phyloP scores from a whole-genome alignment of 2,329 filamentous ascomycete species.

The Chaetomium globosum region DNA sequence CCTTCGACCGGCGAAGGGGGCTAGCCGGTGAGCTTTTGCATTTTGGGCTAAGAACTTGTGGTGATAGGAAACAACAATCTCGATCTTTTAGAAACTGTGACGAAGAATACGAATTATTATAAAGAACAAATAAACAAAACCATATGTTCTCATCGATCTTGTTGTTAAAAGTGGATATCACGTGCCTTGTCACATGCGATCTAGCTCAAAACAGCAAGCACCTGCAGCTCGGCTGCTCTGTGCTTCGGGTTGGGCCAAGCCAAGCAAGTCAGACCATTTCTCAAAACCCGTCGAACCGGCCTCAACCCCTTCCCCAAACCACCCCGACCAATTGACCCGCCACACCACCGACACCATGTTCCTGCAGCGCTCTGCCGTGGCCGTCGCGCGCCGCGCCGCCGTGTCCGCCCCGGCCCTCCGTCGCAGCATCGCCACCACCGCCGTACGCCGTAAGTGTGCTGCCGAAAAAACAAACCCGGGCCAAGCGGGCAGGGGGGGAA shows the following conservation, averaged over 20 bases:
- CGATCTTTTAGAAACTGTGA: no score
- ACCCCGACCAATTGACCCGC: constrained; percentile 26
- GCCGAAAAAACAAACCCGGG: constrained; percentile 20
- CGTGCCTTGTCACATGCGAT: constrained; percentile 30
- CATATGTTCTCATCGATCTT: neutral
- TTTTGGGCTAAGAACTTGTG: no score
- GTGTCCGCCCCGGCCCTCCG: constrained; percentile 53
- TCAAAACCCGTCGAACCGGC: constrained; percentile 24
- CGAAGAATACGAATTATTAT: no score
- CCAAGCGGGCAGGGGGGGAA: neutral
- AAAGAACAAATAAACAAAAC: no score
- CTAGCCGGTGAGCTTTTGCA: no score
- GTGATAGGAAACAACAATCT: no score
- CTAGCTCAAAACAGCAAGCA: constrained; percentile 31
- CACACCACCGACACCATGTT: constrained; percentile 52
- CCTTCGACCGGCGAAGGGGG: no score
- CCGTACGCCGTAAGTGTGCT: constrained; percentile 60
- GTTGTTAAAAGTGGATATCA: neutral
- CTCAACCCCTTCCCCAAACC: constrained; percentile 18
- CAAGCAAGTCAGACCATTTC: constrained; percentile 34
- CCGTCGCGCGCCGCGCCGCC: constrained; percentile 63
- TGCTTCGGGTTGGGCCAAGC: constrained; percentile 13
- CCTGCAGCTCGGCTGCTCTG: constrained; percentile 27
- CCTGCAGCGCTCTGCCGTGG: constrained; percentile 64
- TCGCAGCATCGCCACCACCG: constrained; percentile 63